Base-by-base conservation (phyloP, 352 stramenopile species). In the Globisporangium sylvaticum region DNA sequence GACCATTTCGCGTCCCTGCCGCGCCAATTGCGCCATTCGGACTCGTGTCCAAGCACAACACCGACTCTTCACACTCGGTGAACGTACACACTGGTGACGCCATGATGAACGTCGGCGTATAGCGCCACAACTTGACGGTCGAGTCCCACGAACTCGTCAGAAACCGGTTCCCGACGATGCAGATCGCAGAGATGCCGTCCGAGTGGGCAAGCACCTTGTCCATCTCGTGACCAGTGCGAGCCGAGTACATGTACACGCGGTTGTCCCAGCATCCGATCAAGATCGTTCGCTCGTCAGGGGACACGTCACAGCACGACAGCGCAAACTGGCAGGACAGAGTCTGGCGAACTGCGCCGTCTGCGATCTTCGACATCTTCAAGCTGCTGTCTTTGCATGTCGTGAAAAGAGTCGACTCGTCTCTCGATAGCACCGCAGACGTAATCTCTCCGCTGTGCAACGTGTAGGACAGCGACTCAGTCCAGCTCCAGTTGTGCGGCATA, bases 71-170 rank as follows among this genome's bases (percentile, higher is more conserved):
- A 18, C 80, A 89, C 29, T 90, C 78, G 5, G 79, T 37, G 58
- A 92, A 90, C 1, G 78, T 90, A 27, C 69, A 71, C 8, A 91
- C 74, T 4, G 80, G 82, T 0, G 74, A 80, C 9, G 73, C 59
- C 2, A 88, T 68, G 25, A 94, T 82, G 27, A 73, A 75, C 10
- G 65, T 78, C 10, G 81, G 69, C 1, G 83, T 88, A 46, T 90
- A 94, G 15, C 79, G 72, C 86, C 86, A 94, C 24, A 90, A 59
- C 64, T 92, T 93, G 65, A 93, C 76, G 0, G 72, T 91, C 0
- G 83, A 89, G 65, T 93, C 84, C 83, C 81, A 91, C 4, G 84
- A 93, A 32, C 83, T 89, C n/a, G 83, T 89, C 22, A 91, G 55
- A 44, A 93, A 85, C 0, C 79, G 79, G 20, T 82, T 74, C 9